Conservation (phyloP, 345 rosid genomes). For the Syzygium aqueum region DNA sequence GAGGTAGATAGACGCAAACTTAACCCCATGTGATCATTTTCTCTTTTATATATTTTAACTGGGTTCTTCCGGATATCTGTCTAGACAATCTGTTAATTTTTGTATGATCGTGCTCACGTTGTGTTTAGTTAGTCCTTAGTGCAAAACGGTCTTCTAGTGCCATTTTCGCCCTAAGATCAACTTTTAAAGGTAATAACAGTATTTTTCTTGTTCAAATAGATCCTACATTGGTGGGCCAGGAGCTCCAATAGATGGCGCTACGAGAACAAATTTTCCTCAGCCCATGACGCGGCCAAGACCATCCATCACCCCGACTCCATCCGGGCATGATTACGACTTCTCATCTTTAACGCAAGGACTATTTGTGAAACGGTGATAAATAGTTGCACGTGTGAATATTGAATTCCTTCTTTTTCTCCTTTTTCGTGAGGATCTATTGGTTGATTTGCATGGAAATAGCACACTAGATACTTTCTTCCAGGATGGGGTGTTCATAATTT, state of each 20-base stretch:
- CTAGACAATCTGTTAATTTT: not conserved
- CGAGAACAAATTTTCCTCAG: conserved; percentile 3
- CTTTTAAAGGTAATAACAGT: not conserved
- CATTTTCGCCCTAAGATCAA: not conserved
- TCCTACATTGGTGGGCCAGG: conserved; percentile 6
- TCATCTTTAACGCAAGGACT: conserved; percentile 38
- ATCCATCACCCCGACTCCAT: conserved; percentile 14
- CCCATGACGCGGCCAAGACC: conserved; percentile 3
- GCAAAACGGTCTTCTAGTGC: not conserved
- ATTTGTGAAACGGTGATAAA: conserved; percentile 17
- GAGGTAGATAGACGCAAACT: conserved; percentile 14
- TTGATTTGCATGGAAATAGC: not conserved
- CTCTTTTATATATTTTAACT: not conserved
- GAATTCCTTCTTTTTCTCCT: not conserved
- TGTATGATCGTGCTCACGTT: not conserved
- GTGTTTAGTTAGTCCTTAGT: not conserved
- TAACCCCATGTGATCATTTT: not conserved
- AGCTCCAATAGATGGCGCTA: conserved; percentile 16
- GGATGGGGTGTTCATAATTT: not conserved
- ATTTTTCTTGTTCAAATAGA: conserved; percentile 12
- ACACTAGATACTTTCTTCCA: not conserved
- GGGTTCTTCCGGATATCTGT: not conserved
- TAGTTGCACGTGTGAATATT: not conserved
- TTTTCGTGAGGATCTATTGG: not conserved
- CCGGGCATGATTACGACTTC: conserved; percentile 34